phyloP scores from a whole-genome alignment of 345 rosid species.

The Euclidium syriacum region DNA sequence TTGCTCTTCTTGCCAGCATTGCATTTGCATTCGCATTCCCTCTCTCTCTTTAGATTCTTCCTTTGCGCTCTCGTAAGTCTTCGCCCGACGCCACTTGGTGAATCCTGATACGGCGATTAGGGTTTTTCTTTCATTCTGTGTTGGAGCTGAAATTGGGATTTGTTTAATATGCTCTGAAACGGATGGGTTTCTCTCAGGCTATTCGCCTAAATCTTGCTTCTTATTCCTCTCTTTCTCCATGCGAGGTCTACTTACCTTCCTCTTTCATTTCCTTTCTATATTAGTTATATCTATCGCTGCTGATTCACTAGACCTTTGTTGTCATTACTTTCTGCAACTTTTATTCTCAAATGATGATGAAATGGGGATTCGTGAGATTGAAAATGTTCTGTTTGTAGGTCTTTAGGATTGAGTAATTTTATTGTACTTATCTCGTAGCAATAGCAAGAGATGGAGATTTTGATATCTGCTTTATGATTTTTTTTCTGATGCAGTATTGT shows the following conservation, averaged over 20 bases:
- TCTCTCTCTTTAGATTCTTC: neutral
- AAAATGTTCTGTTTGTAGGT: neutral
- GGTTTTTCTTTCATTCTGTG: neutral
- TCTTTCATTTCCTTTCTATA: neutral
- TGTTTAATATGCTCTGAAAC: constrained; percentile 4
- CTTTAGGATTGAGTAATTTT: neutral
- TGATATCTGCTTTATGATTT: neutral
- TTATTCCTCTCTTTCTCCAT: constrained; percentile 25
- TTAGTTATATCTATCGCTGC: neutral
- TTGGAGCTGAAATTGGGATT: neutral
- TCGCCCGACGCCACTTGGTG: neutral
- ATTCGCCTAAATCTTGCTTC: constrained; percentile 37
- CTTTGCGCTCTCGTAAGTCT: neutral
- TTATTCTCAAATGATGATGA: neutral
- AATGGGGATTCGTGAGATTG: neutral
- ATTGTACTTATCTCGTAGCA: neutral
- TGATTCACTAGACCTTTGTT: neutral
- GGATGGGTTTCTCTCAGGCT: constrained; percentile 54
- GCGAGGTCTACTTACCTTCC: constrained; percentile 23
- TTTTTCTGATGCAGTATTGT: constrained; percentile 37
- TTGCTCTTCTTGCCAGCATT: neutral
- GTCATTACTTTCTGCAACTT: neutral
- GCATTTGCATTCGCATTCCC: neutral
- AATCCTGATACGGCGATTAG: neutral
- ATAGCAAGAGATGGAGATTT: neutral